A percentile compares a stretch with the other conserved stretches of the same genome.
These are phyloP conservation scores for Naganishia albida DNA, from an alignment of 1,284 basidiomycete species.

Conservation along the genomic window DNA sequence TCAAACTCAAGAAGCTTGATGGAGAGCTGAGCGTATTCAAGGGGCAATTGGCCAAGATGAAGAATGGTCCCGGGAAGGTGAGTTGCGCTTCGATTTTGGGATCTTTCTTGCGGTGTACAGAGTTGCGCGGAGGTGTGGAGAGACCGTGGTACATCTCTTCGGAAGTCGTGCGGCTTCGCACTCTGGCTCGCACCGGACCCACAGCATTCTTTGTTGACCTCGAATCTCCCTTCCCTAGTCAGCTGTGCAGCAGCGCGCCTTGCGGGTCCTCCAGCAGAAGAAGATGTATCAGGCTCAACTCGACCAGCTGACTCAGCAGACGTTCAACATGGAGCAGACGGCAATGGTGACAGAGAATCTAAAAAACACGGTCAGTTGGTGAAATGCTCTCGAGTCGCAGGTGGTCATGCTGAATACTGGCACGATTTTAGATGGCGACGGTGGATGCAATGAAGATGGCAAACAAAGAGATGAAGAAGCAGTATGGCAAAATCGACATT, in stretches of 20 bases:
- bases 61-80: conserved; percentile 94
- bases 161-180: neutral
- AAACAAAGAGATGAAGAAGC: conserved; percentile 94
- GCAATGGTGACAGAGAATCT: conserved; percentile 95
- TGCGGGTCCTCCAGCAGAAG: conserved; percentile 93
- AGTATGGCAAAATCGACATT: conserved; percentile 96
- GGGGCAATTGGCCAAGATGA: conserved; percentile 92
- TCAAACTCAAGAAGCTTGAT: conserved; percentile 96
- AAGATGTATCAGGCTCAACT: conserved; percentile 91
- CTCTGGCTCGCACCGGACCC: neutral
- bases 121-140: no score
- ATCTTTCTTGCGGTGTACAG: no score
- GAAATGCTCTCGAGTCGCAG: neutral
- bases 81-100: conserved; percentile 33
- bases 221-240: conserved; percentile 56
- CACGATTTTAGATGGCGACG: conserved; percentile 77
- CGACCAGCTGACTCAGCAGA: conserved; percentile 87
- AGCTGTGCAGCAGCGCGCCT: conserved; percentile 92
- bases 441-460: conserved; percentile 97
- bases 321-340: conserved; percentile 98
- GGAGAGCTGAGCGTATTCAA: conserved; percentile 90
- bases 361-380: conserved; percentile 69
- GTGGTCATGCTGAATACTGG: neutral
- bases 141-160: no score
- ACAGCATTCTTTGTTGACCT: neutral